Evolutionary conservation across 1,139 yeast species (phyloP).

Genomic region (Candida gigantensis): DNA sequence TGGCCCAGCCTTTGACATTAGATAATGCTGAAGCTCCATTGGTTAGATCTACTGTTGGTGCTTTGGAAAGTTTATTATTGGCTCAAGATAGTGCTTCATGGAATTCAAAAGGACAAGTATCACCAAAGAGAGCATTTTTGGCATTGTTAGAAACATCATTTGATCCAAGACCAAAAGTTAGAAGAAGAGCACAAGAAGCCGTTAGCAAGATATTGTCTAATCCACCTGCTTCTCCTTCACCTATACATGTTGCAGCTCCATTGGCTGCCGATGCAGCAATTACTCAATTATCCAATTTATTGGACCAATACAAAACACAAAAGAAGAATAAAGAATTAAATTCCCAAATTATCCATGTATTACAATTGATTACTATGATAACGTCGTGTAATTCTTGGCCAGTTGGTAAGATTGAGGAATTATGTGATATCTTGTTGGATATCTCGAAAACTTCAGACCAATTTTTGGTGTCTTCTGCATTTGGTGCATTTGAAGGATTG

Average conservation of each 20-base stretch:
- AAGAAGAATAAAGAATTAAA: slow-evolving; percentile 47
- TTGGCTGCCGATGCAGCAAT: slow-evolving; percentile 71
- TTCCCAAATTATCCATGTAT: slow-evolving; percentile 67
- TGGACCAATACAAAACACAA: slow-evolving; percentile 22
- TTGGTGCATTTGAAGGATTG: slow-evolving; percentile 81
- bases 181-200: slow-evolving; percentile 94
- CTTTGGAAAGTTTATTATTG: slow-evolving; percentile 72
- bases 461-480: slow-evolving; percentile 76
- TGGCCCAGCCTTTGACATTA: slow-evolving; percentile 78
- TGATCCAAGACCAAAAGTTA: slow-evolving; percentile 92
- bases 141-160: slow-evolving; percentile 79
- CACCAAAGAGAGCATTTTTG: slow-evolving; percentile 79
- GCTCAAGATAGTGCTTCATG: slow-evolving; percentile 84
- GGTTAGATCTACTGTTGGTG: slow-evolving; percentile 80
- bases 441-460: slow-evolving; percentile 85
- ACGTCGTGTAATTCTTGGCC: slow-evolving; percentile 86
- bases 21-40: slow-evolving; percentile 81
- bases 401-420: slow-evolving; percentile 58
- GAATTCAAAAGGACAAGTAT: slow-evolving; percentile 54
- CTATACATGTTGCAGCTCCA: slow-evolving; percentile 73
- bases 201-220: slow-evolving; percentile 57
- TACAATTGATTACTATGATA: slow-evolving; percentile 72
- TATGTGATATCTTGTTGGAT: slow-evolving; percentile 75
- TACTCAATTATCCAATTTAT: slow-evolving; percentile 49
- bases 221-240: slow-evolving; percentile 83